These are phyloP conservation scores for Ramichloridium luteum DNA, from an alignment of 2,329 filamentous ascomycete species.

Conservation along the genomic window DNA sequence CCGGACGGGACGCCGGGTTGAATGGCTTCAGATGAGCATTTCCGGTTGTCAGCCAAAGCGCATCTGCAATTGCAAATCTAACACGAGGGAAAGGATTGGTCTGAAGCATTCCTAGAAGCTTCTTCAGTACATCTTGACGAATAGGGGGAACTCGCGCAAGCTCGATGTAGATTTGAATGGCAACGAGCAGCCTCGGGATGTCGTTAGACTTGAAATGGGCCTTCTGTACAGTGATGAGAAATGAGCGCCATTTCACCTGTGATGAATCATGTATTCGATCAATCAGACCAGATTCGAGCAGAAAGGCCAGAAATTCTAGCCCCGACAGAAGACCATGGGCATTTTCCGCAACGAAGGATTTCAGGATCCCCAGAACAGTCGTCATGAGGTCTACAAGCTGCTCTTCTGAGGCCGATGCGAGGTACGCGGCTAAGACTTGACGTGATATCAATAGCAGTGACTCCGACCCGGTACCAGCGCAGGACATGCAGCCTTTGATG, in stretches of 20 bases:
- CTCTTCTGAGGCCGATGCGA: constrained; percentile 13
- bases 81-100: constrained; percentile 71
- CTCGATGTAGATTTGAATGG: constrained; percentile 65
- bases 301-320: constrained; percentile 63
- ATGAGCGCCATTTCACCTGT: constrained; percentile 49
- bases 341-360: constrained; percentile 7
- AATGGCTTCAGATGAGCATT: constrained; percentile 18
- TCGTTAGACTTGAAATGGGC: constrained; percentile 73
- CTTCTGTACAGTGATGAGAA: constrained; percentile 63
- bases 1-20: neutral
- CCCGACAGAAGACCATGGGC: constrained; percentile 38
- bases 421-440: constrained; percentile 44
- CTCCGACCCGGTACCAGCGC: constrained; percentile 67
- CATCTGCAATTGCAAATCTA: constrained; percentile 33
- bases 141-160: constrained; percentile 45
- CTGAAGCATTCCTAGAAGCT: constrained; percentile 58
- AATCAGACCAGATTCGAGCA: constrained; percentile 40
- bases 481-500: constrained; percentile 56
- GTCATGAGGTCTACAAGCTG: constrained; percentile 13
- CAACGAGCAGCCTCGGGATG: constrained; percentile 68
- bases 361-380: constrained; percentile 14
- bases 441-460: constrained; percentile 59
- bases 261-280: constrained; percentile 24
- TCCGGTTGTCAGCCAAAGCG: constrained; percentile 27
- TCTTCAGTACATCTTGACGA: constrained; percentile 47